Evolutionary conservation across 116 monocot genomes (phyloP).

Genomic region (Posidonia oceanica): DNA sequence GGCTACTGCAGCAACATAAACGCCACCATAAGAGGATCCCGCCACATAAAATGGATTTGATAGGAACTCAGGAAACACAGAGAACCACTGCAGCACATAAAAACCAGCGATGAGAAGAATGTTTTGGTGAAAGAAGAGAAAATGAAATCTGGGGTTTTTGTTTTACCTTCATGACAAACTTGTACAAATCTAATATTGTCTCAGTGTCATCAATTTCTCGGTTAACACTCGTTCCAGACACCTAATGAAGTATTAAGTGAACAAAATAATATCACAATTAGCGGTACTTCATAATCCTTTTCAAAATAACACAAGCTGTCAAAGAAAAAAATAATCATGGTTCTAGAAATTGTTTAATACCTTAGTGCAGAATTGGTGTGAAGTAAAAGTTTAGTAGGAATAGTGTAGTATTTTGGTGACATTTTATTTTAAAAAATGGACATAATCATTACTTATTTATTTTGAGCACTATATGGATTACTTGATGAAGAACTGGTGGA

Average conservation of each 20-base stretch:
- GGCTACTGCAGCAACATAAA: slow-evolving; percentile 64
- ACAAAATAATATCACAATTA: background rate
- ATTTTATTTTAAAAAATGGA: no score
- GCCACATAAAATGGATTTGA: slow-evolving; percentile 53
- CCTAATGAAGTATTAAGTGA: no score
- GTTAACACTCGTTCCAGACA: background rate
- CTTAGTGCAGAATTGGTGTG: no score
- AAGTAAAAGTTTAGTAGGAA: no score
- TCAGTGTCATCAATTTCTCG: slow-evolving; percentile 6
- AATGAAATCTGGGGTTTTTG: background rate
- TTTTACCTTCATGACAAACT: slow-evolving; percentile 5
- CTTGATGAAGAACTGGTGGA: background rate
- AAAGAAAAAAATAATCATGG: no score
- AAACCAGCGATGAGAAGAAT: background rate
- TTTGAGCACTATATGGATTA: no score
- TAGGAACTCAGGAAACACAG: slow-evolving; percentile 53
- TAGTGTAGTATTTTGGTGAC: no score
- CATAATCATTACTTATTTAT: no score
- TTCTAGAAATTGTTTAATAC: no score
- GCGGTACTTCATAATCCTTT: background rate
- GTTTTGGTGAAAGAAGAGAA: background rate
- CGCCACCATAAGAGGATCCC: slow-evolving; percentile 72
- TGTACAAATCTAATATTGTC: slow-evolving; percentile 4
- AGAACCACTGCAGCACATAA: slow-evolving; percentile 48
- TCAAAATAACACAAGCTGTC: no score